These are phyloP conservation scores for Collybiopsis confluens DNA, from an alignment of 768 basidiomycete species.

Conservation along the genomic window DNA sequence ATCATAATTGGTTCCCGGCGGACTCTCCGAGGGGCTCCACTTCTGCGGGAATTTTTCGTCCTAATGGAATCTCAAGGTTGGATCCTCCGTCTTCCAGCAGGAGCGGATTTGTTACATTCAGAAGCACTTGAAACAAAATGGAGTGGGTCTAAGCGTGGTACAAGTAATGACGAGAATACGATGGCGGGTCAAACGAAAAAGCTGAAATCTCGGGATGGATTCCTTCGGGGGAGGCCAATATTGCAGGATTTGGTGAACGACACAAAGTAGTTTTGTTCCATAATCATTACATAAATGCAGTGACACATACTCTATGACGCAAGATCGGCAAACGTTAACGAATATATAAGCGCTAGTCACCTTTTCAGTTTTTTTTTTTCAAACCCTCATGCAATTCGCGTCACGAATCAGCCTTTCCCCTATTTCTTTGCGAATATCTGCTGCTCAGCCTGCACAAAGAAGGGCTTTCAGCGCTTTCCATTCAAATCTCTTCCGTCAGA, in stretches of 20 bases:
- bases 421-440: neutral
- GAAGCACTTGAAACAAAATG: conserved; percentile 11
- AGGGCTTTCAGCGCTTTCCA: conserved; percentile 3
- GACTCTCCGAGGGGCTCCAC: conserved; percentile 59
- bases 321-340: neutral
- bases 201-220: conserved; percentile 22
- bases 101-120: conserved; percentile 52
- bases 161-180: neutral
- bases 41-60: conserved; percentile 72
- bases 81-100: conserved; percentile 56
- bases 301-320: too few relatives aligned
- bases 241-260: conserved; percentile 58
- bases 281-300: too few relatives aligned
- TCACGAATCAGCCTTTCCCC: neutral
- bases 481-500: neutral
- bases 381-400: neutral
- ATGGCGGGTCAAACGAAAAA: conserved; percentile 8
- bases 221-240: conserved; percentile 55
- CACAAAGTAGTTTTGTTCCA: conserved; percentile 10
- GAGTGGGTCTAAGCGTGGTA: neutral
- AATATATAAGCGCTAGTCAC: neutral
- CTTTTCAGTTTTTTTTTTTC: neutral
- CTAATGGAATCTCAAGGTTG: conserved; percentile 72
- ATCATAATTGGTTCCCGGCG: conserved; percentile 84
- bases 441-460: neutral